Evolutionary conservation across 1,284 basidiomycete species (phyloP).

Genomic region (Ustilago shanxiensis): DNA sequence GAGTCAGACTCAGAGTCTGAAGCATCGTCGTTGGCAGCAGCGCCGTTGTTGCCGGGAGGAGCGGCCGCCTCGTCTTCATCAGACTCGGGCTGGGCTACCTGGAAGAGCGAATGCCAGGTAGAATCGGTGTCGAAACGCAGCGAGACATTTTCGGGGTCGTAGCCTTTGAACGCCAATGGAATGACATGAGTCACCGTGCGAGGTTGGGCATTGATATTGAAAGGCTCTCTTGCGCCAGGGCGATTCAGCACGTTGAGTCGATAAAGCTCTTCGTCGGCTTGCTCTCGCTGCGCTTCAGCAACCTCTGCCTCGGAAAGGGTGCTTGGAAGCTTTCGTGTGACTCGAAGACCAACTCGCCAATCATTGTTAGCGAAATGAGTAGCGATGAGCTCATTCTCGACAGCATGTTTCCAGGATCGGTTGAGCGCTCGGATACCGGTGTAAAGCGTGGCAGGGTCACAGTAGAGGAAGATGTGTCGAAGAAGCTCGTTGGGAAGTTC

Average conservation of each 20-base stretch:
- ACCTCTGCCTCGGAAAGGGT: slow-evolving; percentile 28
- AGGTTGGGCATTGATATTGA: slow-evolving; percentile 40
- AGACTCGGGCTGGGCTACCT: slow-evolving; percentile 28
- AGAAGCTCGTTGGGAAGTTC: slow-evolving; percentile 61
- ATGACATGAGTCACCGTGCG: slow-evolving; percentile 55
- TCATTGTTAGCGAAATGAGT: slow-evolving; percentile 52
- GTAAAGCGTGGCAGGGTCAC: slow-evolving; percentile 64
- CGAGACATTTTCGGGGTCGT: slow-evolving; percentile 47
- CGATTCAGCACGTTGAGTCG: slow-evolving; percentile 47
- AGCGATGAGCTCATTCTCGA: slow-evolving; percentile 55
- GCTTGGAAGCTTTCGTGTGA: slow-evolving; percentile 48
- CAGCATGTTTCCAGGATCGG: slow-evolving; percentile 52
- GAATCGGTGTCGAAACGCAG: slow-evolving; percentile 58
- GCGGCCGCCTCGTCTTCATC: slow-evolving; percentile 25
- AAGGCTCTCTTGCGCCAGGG: slow-evolving; percentile 44
- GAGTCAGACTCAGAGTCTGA: slow-evolving; percentile 13
- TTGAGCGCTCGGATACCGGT: slow-evolving; percentile 56
- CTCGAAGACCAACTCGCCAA: slow-evolving; percentile 61
- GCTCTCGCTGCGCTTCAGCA: slow-evolving; percentile 31
- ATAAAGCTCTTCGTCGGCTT: slow-evolving; percentile 40
- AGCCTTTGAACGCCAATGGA: slow-evolving; percentile 55
- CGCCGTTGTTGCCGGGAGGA: slow-evolving; percentile 8
- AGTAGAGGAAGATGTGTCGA: slow-evolving; percentile 61
- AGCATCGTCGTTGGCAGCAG: slow-evolving; percentile 18
- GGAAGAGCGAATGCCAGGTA: slow-evolving; percentile 64